phyloP scores from a whole-genome alignment of 106 monocot genomes.

The Dactylorhiza incarnata region DNA sequence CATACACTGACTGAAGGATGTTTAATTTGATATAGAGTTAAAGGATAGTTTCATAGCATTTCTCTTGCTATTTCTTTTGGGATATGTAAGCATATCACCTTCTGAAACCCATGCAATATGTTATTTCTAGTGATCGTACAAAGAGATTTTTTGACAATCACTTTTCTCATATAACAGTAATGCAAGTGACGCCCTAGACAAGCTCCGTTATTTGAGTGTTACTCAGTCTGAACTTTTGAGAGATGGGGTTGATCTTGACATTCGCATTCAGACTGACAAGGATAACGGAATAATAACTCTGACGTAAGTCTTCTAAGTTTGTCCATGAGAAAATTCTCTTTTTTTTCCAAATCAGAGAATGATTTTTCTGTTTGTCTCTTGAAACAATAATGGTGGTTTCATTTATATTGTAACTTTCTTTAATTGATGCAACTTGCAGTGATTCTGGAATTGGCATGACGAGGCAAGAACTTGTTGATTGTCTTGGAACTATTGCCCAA shows the following conservation, averaged over 20 bases:
- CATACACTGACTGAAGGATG: no score
- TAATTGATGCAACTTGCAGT: conserved; percentile 17
- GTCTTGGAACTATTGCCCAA: conserved; percentile 94
- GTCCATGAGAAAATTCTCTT: background rate
- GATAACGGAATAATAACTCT: conserved; percentile 93
- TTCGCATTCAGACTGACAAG: conserved; percentile 80
- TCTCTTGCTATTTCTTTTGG: background rate
- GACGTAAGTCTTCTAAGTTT: conserved; percentile 45
- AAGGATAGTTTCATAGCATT: background rate
- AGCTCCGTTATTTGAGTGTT: conserved; percentile 84
- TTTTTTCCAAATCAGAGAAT: background rate
- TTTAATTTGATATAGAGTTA: background rate
- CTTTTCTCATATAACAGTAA: conserved; percentile 37
- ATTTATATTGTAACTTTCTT: background rate
- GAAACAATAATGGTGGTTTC: background rate
- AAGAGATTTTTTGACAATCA: background rate
- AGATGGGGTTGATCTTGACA: conserved; percentile 82
- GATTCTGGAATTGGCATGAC: conserved; percentile 98
- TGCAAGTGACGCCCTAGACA: conserved; percentile 98
- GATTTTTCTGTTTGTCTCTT: background rate
- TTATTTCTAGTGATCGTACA: background rate
- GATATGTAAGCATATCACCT: background rate
- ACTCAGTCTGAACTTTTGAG: conserved; percentile 70
- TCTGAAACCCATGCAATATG: background rate
- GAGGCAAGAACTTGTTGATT: conserved; percentile 82